Conservation (phyloP, 306 rosid species). For the Phaseolus lunatus region DNA sequence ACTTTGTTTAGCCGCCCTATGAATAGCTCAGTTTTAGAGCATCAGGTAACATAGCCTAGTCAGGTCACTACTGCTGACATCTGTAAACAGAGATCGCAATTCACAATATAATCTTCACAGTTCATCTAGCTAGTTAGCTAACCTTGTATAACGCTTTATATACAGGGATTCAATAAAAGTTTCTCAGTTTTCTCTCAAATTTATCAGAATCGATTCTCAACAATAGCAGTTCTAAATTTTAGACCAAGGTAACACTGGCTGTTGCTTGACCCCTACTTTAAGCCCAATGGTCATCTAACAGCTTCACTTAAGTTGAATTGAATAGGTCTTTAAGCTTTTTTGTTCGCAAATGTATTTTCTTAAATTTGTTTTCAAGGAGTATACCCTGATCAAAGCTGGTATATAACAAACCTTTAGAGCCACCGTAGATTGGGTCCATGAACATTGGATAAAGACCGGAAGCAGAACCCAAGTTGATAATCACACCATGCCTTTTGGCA, state of each 20-base stretch:
- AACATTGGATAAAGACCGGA: conserved; percentile 91
- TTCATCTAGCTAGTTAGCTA: neutral
- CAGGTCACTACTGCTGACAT: neutral
- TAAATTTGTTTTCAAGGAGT: neutral
- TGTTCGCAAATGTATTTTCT: neutral
- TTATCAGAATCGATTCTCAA: neutral
- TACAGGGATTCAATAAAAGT: neutral
- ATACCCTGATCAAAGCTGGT: conserved; percentile 22
- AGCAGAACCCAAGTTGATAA: conserved; percentile 91
- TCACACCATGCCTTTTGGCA: conserved; percentile 73
- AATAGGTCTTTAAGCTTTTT: conserved; percentile 28
- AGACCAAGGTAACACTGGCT: neutral
- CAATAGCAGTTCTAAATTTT: conserved; percentile 1
- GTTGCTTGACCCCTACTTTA: conserved; percentile 15
- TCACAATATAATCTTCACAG: neutral
- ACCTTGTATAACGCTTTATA: neutral
- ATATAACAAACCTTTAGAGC: conserved; percentile 79
- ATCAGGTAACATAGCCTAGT: neutral
- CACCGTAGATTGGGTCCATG: conserved; percentile 70
- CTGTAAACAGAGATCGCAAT: neutral
- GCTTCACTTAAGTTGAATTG: conserved; percentile 19
- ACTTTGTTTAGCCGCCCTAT: neutral
- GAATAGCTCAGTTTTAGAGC: neutral
- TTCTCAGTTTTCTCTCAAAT: neutral
- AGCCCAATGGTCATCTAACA: conserved; percentile 30